Percentiles rank a stretch among this genome's conserved stretches.
phyloP scores from a whole-genome alignment of 441 rosid species.

The Eugenia klotzschiana region DNA sequence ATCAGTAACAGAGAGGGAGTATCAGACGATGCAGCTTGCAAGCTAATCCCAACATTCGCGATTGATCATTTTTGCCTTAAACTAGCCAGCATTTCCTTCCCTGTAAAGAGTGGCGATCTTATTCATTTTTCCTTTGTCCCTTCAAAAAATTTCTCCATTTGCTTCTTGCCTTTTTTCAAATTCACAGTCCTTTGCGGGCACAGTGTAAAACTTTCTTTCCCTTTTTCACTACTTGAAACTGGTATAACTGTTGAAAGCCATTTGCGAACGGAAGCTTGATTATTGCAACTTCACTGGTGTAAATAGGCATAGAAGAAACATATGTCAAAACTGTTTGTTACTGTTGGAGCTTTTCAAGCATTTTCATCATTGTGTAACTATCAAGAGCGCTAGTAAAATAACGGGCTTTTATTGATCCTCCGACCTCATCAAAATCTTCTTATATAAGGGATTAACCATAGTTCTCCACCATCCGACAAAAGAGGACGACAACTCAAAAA shows the following conservation, averaged over 20 bases:
- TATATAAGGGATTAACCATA: constrained; percentile 23
- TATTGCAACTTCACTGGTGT: not conserved
- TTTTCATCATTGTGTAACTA: not conserved
- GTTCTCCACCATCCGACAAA: constrained; percentile 19
- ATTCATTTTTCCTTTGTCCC: not conserved
- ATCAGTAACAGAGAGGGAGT: constrained; percentile 52
- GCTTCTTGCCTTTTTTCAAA: not conserved
- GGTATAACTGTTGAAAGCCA: not conserved
- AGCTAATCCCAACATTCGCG: constrained; percentile 13
- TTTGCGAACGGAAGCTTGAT: not conserved
- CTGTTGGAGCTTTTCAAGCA: not conserved
- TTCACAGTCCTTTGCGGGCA: not conserved
- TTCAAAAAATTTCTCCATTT: not conserved
- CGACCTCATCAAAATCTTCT: constrained; percentile 22
- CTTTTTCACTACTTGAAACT: not conserved
- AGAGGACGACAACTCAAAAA: constrained; percentile 13
- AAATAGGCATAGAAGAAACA: not conserved
- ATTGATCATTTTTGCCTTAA: not conserved
- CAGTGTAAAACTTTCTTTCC: not conserved
- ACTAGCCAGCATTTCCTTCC: not conserved
- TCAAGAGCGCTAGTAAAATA: not conserved
- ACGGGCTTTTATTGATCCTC: constrained; percentile 7
- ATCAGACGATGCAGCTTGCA: constrained; percentile 31
- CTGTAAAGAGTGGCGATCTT: constrained; percentile 2
- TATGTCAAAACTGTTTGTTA: not conserved